Conservation (phyloP, 305 asterid genomes). For the Euphrasia arctica region DNA sequence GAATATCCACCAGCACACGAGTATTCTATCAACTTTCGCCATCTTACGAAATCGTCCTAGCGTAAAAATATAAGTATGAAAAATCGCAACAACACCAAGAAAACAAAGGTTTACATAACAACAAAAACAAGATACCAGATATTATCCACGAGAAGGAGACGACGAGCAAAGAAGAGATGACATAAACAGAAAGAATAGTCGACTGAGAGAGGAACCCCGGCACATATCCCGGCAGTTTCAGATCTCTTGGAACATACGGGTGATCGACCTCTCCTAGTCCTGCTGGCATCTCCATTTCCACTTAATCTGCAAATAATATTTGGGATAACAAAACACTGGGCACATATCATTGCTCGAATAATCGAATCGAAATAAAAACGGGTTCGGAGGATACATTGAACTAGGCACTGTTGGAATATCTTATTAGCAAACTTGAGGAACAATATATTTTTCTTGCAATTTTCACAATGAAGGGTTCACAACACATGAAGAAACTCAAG, state of each 20-base stretch:
- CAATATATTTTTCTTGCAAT: background rate
- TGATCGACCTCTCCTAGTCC: slow-evolving; percentile 33
- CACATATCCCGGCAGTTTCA: slow-evolving; percentile 64
- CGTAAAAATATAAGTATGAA: background rate
- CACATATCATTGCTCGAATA: background rate
- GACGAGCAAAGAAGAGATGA: slow-evolving; percentile 45
- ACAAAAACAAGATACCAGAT: slow-evolving; percentile 38
- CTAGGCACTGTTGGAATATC: background rate
- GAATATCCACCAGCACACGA: slow-evolving; percentile 94
- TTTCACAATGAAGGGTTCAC: background rate
- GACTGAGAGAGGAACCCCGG: slow-evolving; percentile 62
- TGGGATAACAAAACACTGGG: background rate
- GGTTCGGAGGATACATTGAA: background rate
- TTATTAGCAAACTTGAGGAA: background rate
- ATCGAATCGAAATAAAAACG: background rate
- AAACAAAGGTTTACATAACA: background rate
- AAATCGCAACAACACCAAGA: background rate
- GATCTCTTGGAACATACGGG: slow-evolving; percentile 71
- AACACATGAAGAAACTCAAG: background rate
- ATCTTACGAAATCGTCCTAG: slow-evolving; percentile 55
- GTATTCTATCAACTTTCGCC: slow-evolving; percentile 58
- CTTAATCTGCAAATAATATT: slow-evolving; percentile 14
- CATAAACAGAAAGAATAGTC: slow-evolving; percentile 44
- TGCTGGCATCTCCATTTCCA: slow-evolving; percentile 28
- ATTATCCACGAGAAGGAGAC: slow-evolving; percentile 55